These are phyloP conservation scores for Rutidosis leptorrhynchoides DNA, from an alignment of 129 eudicot species.

Conservation along the genomic window DNA sequence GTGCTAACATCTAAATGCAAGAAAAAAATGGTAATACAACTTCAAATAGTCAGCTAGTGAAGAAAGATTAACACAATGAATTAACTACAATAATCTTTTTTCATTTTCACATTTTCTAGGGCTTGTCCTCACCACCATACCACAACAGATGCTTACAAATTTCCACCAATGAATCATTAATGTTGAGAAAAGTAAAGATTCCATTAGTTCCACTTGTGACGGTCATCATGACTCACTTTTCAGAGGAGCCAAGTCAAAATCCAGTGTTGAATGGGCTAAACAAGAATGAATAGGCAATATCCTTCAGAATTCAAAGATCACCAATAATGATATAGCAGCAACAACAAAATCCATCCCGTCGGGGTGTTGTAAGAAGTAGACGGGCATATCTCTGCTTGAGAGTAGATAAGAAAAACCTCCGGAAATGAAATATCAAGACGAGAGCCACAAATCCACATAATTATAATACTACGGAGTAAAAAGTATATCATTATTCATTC, in stretches of 20 bases:
- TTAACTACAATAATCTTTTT: background rate
- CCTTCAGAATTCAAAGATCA: constrained; percentile 13
- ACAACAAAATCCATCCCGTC: background rate
- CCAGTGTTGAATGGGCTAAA: constrained; percentile 9
- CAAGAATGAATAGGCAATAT: background rate
- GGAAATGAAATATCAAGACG: background rate
- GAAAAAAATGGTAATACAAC: constrained; percentile 8
- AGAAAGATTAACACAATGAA: constrained; percentile 8
- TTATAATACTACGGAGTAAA: background rate
- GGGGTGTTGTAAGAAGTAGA: background rate
- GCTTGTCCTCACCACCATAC: constrained; percentile 4
- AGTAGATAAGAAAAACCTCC: background rate
- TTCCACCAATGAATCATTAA: background rate
- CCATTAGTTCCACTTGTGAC: constrained; percentile 1
- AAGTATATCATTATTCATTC: background rate
- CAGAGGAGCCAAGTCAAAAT: constrained; percentile 1
- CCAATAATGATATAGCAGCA: background rate
- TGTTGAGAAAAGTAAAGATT: constrained; percentile 2
- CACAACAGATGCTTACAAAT: background rate
- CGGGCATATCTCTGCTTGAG: background rate
- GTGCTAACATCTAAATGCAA: constrained; percentile 9
- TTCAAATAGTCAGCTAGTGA: constrained; percentile 1
- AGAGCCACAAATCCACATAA: background rate
- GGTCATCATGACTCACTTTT: background rate
- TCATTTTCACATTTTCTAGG: constrained; percentile 1